These are phyloP conservation scores for Micractinium conductrix DNA, from an alignment of 139 green algal species.

Conservation along the genomic window DNA sequence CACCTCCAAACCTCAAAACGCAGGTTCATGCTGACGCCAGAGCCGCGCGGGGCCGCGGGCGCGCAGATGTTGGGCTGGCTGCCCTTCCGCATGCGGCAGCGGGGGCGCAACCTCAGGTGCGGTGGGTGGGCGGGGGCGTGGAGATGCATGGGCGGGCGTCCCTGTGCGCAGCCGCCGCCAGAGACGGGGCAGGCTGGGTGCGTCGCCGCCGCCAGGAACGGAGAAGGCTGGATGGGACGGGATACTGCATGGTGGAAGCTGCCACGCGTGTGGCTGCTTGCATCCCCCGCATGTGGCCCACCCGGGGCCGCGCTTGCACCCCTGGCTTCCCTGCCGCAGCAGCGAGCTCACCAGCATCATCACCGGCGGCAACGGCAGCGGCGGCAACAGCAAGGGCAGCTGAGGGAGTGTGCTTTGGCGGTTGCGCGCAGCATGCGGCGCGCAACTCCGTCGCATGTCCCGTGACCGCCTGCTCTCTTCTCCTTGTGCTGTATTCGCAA, in stretches of 20 bases:
- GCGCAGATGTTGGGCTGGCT: slow-evolving; percentile 5
- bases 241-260: not conserved
- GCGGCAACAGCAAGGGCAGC: not conserved
- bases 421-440: no score
- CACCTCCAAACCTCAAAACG: not conserved
- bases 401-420: no score
- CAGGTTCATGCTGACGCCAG: slow-evolving; percentile 10
- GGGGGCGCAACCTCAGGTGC: slow-evolving; percentile 7
- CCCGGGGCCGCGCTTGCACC: no score
- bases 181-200: no score
- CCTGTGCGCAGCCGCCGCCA: no score
- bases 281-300: not conserved
- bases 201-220: no score
- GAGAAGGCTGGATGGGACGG: no score
- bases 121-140: no score
- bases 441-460: no score
- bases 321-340: not conserved
- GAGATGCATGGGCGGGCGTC: no score
- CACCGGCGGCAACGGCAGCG: not conserved
- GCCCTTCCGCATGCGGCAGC: not conserved
- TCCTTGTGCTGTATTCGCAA: no score
- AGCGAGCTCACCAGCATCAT: slow-evolving; percentile 12
- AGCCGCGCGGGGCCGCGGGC: not conserved
- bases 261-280: not conserved
- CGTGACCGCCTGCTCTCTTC: no score